These are phyloP conservation scores for Perilla frutescens DNA, from an alignment of 257 asterid species.

Conservation along the genomic window DNA sequence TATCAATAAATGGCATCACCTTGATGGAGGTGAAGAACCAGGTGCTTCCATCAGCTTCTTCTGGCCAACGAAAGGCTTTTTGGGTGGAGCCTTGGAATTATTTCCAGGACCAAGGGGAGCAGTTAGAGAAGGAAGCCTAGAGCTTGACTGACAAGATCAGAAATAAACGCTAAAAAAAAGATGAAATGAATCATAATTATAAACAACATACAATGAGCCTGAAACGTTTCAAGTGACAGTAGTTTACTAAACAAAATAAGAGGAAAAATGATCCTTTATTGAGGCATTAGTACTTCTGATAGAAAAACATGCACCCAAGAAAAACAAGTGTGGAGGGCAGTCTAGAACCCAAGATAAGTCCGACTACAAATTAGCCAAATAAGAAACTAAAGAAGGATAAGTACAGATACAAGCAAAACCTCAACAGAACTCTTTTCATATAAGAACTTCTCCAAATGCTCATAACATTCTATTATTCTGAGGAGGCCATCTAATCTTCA, in stretches of 20 bases:
- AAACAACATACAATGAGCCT: not conserved
- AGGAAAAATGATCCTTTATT: too few relatives aligned
- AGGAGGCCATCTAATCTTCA: not conserved
- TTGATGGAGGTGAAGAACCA: conserved; percentile 86
- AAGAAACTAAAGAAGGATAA: too few relatives aligned
- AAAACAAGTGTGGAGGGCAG: too few relatives aligned
- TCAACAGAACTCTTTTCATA: not conserved
- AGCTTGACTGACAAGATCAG: conserved; percentile 51
- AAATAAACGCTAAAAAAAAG: conserved; percentile 6
- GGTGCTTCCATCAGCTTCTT: conserved; percentile 84
- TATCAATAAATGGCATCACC: conserved; percentile 52
- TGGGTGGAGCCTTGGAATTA: conserved; percentile 58
- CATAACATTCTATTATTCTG: not conserved
- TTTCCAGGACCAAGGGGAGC: conserved; percentile 55
- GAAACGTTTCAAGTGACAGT: too few relatives aligned
- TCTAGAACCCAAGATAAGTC: too few relatives aligned
- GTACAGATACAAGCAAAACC: too few relatives aligned
- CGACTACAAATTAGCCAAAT: too few relatives aligned
- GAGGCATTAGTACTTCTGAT: too few relatives aligned
- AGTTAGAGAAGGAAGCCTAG: conserved; percentile 60
- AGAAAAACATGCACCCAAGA: too few relatives aligned
- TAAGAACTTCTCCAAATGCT: conserved; percentile 1
- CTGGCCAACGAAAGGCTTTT: conserved; percentile 73
- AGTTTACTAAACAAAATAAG: too few relatives aligned
- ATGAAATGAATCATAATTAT: not conserved